Percentiles rank a stretch among this genome's conserved stretches.
phyloP scores from a whole-genome alignment of 1,284 basidiomycete species.

The Ustilago hordei region DNA sequence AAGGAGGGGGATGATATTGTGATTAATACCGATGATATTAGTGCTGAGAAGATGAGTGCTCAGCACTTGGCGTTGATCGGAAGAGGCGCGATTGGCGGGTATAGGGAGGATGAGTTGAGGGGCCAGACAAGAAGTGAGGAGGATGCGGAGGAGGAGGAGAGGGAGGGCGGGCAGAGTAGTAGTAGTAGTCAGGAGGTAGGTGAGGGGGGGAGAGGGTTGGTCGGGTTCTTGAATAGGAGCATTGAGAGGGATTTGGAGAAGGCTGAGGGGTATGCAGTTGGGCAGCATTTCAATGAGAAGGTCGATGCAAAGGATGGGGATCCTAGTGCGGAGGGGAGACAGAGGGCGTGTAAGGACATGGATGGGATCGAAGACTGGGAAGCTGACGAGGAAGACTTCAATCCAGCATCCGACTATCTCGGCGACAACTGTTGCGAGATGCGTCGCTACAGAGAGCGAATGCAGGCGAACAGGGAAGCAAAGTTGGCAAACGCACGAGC shows the following conservation, averaged over 20 bases:
- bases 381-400: constrained; percentile 48
- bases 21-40: constrained; percentile 49
- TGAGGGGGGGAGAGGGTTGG: constrained; percentile 19
- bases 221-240: constrained; percentile 51
- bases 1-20: constrained; percentile 55
- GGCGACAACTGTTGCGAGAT: constrained; percentile 66
- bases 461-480: constrained; percentile 33
- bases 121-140: constrained; percentile 38
- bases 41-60: constrained; percentile 54
- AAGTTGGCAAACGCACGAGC: constrained; percentile 13
- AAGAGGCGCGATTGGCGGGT: constrained; percentile 59
- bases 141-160: constrained; percentile 30
- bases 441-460: constrained; percentile 47
- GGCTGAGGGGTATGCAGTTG: constrained; percentile 31
- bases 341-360: constrained; percentile 31
- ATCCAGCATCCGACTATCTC: constrained; percentile 62
- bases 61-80: constrained; percentile 62
- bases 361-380: constrained; percentile 61
- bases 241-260: constrained; percentile 59
- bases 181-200: constrained; percentile 21
- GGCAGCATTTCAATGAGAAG: constrained; percentile 34
- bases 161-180: constrained; percentile 31
- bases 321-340: constrained; percentile 14
- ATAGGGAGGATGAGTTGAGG: constrained; percentile 57
- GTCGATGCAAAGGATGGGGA: not conserved